Evolutionary conservation across 2,329 filamentous ascomycete genomes (phyloP), one percentile per base, ranked within the genome.

Genomic region (Aspergillus sp.): DNA sequence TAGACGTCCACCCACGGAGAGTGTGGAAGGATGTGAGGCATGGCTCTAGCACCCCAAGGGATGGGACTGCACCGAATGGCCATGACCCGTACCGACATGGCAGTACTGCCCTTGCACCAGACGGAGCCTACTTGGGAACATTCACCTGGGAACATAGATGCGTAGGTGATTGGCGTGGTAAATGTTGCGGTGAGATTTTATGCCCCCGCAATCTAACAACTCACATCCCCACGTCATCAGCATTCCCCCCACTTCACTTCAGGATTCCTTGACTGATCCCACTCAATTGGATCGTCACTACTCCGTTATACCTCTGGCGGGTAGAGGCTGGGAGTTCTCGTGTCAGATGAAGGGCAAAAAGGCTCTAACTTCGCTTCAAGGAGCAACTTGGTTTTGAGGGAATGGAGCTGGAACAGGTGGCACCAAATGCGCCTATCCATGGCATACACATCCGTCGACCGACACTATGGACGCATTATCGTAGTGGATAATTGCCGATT

Each of bases 361-460:
- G 18, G 18, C 45, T 12, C 16, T 9, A 24, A 47, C 18, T 22
- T 24, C 5, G 18, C 45, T 14, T 18, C 45, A n/a, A 14, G 16
- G 14, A 7, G 36, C 36, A 42, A 42, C 5, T 16, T 42, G 12
- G 36, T 4, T 5, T 42, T n/a, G 36, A n/a, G 45, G 4, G 9
- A 53, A 57, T 47, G 32, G 36, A 31, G 36, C 20, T 16, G 45
- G 51, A 39, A 53, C 56, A 60, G 58, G 55, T 58, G 58, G 53
- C 49, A 55, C 22, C 42, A 29, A 46, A 59, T 49, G 45, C 32
- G 39, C 32, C 36, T 56, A 59, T 42, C 32, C 54, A 51, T 56
- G 46, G 56, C 36, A 47, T 59, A 45, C 51, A 42, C 22, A 18
- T 29, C 29, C 2, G 12, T 47, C 3, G 45, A 47, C 7, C 1